Percentiles rank a stretch among this genome's conserved stretches.
Evolutionary conservation across 495 filamentous ascomycete genomes (phyloP).

Genomic region (Neurospora sp.): DNA sequence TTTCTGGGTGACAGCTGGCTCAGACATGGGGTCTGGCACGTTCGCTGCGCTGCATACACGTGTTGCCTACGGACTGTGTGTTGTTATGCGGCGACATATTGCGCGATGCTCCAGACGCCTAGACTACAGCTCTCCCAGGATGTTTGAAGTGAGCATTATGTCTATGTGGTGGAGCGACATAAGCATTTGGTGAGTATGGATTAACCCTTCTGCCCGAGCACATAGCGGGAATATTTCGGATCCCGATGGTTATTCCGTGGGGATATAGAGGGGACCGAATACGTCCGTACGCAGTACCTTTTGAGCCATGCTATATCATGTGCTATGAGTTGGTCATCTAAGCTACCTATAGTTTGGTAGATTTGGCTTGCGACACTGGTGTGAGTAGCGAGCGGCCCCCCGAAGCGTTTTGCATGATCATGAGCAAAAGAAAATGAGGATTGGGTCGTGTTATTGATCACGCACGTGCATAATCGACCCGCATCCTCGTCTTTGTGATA

Average conservation of each 20-base stretch:
- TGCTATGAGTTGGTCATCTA: neutral
- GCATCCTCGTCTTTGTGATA: neutral
- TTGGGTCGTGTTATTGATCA: neutral
- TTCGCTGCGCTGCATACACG: neutral
- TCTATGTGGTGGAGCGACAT: neutral
- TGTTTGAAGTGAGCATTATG: neutral
- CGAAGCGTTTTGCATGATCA: neutral
- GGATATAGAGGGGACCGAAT: neutral
- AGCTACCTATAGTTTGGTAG: neutral
- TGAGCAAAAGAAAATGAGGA: neutral
- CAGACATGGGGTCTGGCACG: neutral
- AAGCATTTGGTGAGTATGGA: neutral
- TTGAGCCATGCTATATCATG: neutral
- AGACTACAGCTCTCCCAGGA: neutral
- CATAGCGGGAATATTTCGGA: neutral
- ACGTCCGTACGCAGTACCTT: neutral
- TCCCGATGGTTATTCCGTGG: neutral
- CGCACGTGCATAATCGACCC: neutral
- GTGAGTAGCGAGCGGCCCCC: neutral
- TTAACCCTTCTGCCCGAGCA: neutral
- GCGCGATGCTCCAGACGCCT: neutral
- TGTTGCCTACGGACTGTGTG: neutral
- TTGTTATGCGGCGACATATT: neutral
- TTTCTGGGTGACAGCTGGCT: neutral
- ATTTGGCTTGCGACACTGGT: neutral